These are phyloP conservation scores for Cystoisospora suis DNA, from an alignment of 169 alveolate species.

Conservation along the genomic window DNA sequence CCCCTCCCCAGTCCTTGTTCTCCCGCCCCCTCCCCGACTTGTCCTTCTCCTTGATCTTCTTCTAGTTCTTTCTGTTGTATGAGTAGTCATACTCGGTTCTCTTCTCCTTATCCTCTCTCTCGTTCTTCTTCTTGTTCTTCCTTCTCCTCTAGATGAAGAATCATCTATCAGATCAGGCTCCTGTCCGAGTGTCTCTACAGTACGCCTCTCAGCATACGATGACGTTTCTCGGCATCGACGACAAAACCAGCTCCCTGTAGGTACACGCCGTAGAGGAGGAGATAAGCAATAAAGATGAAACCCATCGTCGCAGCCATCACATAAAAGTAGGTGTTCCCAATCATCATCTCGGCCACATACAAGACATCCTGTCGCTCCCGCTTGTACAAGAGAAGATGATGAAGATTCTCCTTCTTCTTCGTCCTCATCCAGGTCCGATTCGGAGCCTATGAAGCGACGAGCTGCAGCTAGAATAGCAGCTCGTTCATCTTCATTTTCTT, in stretches of 20 bases:
- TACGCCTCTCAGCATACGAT: not conserved
- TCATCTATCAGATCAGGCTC: not conserved
- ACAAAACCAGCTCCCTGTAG: slow-evolving; percentile 80
- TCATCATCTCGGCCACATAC: slow-evolving; percentile 77
- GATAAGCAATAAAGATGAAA: slow-evolving; percentile 78
- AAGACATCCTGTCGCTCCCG: too few relatives aligned
- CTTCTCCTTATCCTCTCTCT: not conserved
- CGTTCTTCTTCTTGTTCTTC: not conserved
- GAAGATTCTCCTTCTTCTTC: too few relatives aligned
- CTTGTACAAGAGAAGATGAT: too few relatives aligned
- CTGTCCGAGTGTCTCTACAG: not conserved
- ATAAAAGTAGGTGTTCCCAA: slow-evolving; percentile 79
- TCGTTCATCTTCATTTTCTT: too few relatives aligned
- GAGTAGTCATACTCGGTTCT: not conserved
- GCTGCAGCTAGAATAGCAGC: too few relatives aligned
- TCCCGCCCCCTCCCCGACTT: too few relatives aligned
- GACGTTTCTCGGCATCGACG: slow-evolving; percentile 62
- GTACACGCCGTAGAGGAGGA: slow-evolving; percentile 78
- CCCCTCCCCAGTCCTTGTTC: too few relatives aligned
- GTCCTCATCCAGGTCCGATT: too few relatives aligned
- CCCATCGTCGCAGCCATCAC: slow-evolving; percentile 86
- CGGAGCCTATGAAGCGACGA: too few relatives aligned
- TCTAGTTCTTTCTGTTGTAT: too few relatives aligned
- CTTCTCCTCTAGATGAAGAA: not conserved
- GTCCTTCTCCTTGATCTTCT: too few relatives aligned